phyloP scores from a whole-genome alignment of 495 filamentous ascomycete genomes.

The Apiosordaria backusii region DNA sequence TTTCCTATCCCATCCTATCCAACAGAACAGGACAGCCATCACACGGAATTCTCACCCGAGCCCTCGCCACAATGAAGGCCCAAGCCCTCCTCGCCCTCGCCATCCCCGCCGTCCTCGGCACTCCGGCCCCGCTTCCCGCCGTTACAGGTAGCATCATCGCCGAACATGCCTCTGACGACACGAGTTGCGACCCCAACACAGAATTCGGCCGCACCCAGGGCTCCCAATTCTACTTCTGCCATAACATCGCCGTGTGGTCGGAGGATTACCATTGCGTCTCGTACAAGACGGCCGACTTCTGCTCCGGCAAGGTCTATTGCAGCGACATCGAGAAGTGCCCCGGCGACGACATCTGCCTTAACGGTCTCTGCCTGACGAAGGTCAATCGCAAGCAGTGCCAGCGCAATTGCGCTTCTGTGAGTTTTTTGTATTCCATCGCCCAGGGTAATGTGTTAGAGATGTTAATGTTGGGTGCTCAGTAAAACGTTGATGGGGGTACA shows the following conservation, averaged over 20 bases:
- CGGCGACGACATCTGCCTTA: neutral
- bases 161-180: too few relatives aligned
- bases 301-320: slow-evolving; percentile 2
- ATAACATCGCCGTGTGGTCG: neutral
- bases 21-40: too few relatives aligned
- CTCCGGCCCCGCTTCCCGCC: neutral
- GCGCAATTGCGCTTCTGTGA: slow-evolving; percentile 2
- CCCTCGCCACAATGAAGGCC: too few relatives aligned
- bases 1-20: too few relatives aligned
- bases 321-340: neutral
- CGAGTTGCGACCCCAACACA: neutral
- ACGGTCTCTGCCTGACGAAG: neutral
- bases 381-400: slow-evolving; percentile 4
- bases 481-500: too few relatives aligned
- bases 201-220: neutral
- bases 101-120: slow-evolving; percentile 1
- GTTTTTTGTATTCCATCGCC: neutral
- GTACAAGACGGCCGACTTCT: neutral
- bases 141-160: neutral
- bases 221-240: neutral
- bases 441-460: too few relatives aligned
- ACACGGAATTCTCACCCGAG: too few relatives aligned
- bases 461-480: too few relatives aligned
- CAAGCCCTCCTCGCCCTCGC: neutral
- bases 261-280: neutral